phyloP scores from a whole-genome alignment of 192 early-diverging fungal species.

The Linnemannia schmuckeri region DNA sequence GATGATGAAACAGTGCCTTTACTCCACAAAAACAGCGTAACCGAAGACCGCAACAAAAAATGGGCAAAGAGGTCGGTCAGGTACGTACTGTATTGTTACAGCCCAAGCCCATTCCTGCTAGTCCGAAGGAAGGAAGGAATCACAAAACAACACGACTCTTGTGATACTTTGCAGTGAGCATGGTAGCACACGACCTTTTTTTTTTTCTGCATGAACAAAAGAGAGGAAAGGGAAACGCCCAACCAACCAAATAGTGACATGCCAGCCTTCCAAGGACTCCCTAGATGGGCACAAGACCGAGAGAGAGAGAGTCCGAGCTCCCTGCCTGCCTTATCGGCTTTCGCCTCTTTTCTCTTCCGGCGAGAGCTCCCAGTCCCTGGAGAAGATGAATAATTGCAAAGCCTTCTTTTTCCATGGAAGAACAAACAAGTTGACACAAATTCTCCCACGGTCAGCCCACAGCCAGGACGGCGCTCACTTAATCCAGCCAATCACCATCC shows the following conservation, averaged over 20 bases:
- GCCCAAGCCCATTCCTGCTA: not conserved
- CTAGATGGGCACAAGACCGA: not conserved
- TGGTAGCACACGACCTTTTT: constrained; percentile 2
- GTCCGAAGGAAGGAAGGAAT: not conserved
- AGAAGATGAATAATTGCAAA: not conserved
- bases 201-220: not conserved
- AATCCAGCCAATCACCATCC: not conserved
- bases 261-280: not conserved
- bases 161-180: not conserved
- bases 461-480: not conserved
- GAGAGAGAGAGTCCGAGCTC: not conserved
- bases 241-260: not conserved
- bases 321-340: not conserved
- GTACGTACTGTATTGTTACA: not conserved
- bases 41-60: not conserved
- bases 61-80: not conserved
- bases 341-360: not conserved
- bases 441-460: not conserved
- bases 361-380: not conserved
- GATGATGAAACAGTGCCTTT: too few species aligned
- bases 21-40: too few species aligned
- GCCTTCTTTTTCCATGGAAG: too few species aligned
- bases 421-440: not conserved
- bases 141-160: not conserved
- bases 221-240: constrained; percentile 1